phyloP scores from a whole-genome alignment of 768 basidiomycete species.

The Gymnopilus dilepis region DNA sequence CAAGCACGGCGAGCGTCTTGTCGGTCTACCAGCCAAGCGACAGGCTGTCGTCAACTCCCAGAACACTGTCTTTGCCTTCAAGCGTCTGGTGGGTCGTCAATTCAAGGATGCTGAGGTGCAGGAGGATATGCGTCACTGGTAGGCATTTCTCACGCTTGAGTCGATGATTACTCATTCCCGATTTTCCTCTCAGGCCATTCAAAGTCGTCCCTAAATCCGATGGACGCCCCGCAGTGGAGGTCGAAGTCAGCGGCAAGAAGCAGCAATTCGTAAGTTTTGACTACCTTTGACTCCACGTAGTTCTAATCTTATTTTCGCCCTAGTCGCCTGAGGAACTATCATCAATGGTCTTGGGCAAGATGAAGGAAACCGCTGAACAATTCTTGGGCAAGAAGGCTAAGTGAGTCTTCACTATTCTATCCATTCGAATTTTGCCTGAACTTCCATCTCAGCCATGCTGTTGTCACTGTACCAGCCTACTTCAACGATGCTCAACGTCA shows the following conservation, averaged over 20 bases:
- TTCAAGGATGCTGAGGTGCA: conserved; percentile 94
- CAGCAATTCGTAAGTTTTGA: conserved; percentile 74
- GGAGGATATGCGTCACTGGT: conserved; percentile 89
- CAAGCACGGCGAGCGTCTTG: conserved; percentile 95
- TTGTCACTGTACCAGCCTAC: conserved; percentile 96
- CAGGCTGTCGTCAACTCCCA: conserved; percentile 95
- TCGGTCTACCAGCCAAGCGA: conserved; percentile 95
- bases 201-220: conserved; percentile 74
- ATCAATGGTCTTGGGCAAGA: conserved; percentile 88
- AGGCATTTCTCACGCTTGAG: conserved; percentile 26
- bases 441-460: conserved; percentile 65
- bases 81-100: conserved; percentile 93
- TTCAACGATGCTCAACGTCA: conserved; percentile 99
- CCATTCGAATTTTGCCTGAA: neutral
- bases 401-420: conserved; percentile 55
- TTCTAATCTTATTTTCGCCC: conserved; percentile 20
- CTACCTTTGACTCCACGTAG: neutral
- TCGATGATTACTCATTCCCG: neutral
- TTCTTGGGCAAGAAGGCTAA: conserved; percentile 93
- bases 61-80: conserved; percentile 95
- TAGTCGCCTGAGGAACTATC: conserved; percentile 88
- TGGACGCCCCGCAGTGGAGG: conserved; percentile 79
- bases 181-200: conserved; percentile 66
- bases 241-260: conserved; percentile 85
- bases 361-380: conserved; percentile 95